A percentile compares a stretch with the other conserved stretches of the same genome.
Conservation (phyloP, 2,329 filamentous ascomycete species). For the Mycosphaerella sp. region DNA sequence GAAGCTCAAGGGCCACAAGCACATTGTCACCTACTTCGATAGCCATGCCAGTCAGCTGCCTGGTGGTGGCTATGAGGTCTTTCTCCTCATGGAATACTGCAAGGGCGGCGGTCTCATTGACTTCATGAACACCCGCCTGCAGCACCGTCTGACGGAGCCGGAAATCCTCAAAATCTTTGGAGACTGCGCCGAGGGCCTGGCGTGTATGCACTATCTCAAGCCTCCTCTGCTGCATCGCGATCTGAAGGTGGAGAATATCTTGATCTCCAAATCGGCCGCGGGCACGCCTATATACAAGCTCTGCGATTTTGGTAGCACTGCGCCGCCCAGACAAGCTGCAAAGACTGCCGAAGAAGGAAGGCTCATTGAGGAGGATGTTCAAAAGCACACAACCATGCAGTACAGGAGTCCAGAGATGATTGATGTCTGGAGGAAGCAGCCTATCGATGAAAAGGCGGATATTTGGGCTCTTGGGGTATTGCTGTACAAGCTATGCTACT, state of each 20-base stretch:
- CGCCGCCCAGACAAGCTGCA: conserved; percentile 75
- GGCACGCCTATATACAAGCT: conserved; percentile 80
- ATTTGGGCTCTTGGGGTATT: conserved; percentile 96
- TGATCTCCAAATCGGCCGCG: conserved; percentile 62
- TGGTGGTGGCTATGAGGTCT: conserved; percentile 93
- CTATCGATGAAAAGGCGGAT: conserved; percentile 97
- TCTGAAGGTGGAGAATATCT: conserved; percentile 94
- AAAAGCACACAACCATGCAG: conserved; percentile 93
- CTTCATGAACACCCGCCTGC: conserved; percentile 98
- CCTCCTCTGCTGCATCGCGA: conserved; percentile 88
- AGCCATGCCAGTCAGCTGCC: conserved; percentile 93
- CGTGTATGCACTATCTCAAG: conserved; percentile 98
- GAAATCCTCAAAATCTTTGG: conserved; percentile 97
- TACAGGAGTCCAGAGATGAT: conserved; percentile 99
- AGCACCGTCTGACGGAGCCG: conserved; percentile 93
- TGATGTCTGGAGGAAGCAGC: conserved; percentile 91
- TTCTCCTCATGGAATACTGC: conserved; percentile 97
- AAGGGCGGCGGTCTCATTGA: conserved; percentile 92
- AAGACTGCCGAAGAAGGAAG: conserved; percentile 83
- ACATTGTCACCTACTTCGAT: conserved; percentile 97
- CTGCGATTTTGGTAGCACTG: conserved; percentile 94
- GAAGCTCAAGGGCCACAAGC: conserved; percentile 90
- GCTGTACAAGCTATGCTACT: conserved; percentile 97
- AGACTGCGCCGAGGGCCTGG: conserved; percentile 91
- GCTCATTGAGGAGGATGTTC: conserved; percentile 91